phyloP scores from a whole-genome alignment of 495 filamentous ascomycete genomes.

The Trichoderma parareesei region DNA sequence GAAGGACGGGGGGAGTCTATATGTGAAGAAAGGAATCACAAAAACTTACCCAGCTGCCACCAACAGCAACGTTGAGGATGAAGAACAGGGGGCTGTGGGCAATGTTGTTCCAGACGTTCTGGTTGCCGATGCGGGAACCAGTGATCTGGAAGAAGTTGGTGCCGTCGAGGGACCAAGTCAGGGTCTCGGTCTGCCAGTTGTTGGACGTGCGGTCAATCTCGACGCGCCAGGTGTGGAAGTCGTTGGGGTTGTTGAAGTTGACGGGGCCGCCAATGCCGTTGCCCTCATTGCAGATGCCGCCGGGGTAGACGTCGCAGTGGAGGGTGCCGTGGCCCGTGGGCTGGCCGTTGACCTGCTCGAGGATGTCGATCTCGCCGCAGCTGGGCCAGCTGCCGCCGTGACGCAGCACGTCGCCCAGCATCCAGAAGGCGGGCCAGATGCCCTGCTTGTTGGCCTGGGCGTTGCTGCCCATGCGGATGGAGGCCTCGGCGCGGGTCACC shows the following conservation, averaged over 20 bases:
- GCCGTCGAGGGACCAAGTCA: slow-evolving; percentile 43
- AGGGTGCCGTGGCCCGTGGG: slow-evolving; percentile 37
- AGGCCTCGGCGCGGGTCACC: slow-evolving; percentile 33
- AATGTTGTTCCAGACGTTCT: slow-evolving; percentile 31
- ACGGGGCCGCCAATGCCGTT: slow-evolving; percentile 25
- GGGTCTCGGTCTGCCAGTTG: slow-evolving; percentile 33
- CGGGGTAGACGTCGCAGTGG: slow-evolving; percentile 37
- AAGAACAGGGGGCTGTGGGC: slow-evolving; percentile 32
- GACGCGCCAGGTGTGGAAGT: slow-evolving; percentile 41
- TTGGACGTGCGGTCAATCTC: slow-evolving; percentile 32
- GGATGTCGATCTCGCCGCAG: slow-evolving; percentile 44
- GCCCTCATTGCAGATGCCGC: slow-evolving; percentile 40
- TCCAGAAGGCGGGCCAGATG: slow-evolving; percentile 49
- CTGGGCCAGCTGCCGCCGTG: slow-evolving; percentile 34
- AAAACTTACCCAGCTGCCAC: slow-evolving; percentile 38
- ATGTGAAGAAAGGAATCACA: background rate
- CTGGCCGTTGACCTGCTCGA: slow-evolving; percentile 41
- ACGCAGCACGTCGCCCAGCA: slow-evolving; percentile 37
- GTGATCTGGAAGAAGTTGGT: slow-evolving; percentile 31
- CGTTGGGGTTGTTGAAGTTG: slow-evolving; percentile 26
- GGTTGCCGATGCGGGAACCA: slow-evolving; percentile 28
- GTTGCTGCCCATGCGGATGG: slow-evolving; percentile 36
- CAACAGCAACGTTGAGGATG: slow-evolving; percentile 45
- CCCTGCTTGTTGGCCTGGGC: slow-evolving; percentile 31
- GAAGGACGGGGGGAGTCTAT: slow-evolving; percentile 12